Percentiles rank a stretch among this genome's conserved stretches.
phyloP scores from a whole-genome alignment of 2,329 filamentous ascomycete genomes.

The Paecilomyces variotii region DNA sequence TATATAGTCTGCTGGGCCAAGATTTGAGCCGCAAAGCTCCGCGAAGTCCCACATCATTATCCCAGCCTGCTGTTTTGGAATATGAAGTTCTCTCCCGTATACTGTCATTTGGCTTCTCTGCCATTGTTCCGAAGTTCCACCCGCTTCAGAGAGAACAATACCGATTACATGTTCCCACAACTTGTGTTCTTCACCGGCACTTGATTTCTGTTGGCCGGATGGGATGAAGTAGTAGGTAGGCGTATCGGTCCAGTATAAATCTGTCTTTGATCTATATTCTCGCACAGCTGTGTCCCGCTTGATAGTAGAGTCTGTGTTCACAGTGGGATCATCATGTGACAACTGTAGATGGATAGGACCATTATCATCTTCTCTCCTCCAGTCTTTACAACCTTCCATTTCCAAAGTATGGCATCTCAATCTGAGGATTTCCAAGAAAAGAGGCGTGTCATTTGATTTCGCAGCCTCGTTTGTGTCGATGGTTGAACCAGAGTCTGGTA shows the following conservation, averaged over 20 bases:
- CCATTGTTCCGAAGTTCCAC: not conserved
- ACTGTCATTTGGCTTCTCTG: slow-evolving; percentile 21
- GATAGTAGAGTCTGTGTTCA: not conserved
- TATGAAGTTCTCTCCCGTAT: slow-evolving; percentile 56
- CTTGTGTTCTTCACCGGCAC: not conserved
- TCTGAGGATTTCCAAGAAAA: slow-evolving; percentile 67
- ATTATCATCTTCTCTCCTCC: slow-evolving; percentile 41
- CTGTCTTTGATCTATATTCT: not conserved
- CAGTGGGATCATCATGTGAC: not conserved
- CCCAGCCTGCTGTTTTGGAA: slow-evolving; percentile 52
- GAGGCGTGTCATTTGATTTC: slow-evolving; percentile 62
- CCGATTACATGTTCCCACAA: not conserved
- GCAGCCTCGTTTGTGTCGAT: slow-evolving; percentile 40
- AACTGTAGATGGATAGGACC: slow-evolving; percentile 4
- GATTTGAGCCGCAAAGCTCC: slow-evolving; percentile 55
- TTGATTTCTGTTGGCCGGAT: not conserved
- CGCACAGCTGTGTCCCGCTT: not conserved
- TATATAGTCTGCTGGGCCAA: slow-evolving; percentile 77
- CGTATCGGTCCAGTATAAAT: not conserved
- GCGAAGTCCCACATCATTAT: slow-evolving; percentile 59
- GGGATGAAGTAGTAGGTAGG: not conserved
- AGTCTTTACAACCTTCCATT: slow-evolving; percentile 68
- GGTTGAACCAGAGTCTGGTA: not conserved
- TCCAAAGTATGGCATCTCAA: slow-evolving; percentile 77
- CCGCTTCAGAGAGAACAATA: not conserved